Base-by-base conservation (phyloP, 257 asterid genomes). In the Linaria vulgaris region DNA sequence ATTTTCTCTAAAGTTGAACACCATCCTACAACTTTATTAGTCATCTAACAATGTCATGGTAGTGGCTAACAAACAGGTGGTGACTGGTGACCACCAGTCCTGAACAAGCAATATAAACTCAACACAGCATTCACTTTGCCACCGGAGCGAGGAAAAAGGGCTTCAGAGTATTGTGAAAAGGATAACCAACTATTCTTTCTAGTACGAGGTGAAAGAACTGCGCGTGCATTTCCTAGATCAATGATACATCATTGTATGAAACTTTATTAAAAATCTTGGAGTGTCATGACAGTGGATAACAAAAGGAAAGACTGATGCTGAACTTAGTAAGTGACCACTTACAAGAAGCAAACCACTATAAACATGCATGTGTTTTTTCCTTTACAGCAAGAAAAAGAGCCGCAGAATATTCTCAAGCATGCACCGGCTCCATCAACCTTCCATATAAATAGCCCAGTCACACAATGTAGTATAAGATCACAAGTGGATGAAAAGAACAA, bases 1-100 rank as follows among this genome's bases (percentile, higher is more conserved):
- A 8, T 24, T n/a, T 20, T 24, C n/a, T 41, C 37, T 11, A 2
- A 38, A 39, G 20, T 39, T 45, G 51, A 39, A 61, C 48, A 3
- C 22, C 21, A 43, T 15, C 10, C 43, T n/a, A 44, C 10, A 16
- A 17, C 54, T 44, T 44, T 41, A 44, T 45, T 15, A 9, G 10
- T 19, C 56, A 50, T 45, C 55, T n/a, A 41, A 61, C 8, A 50
- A 13, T 61, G 55, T 24, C 55, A n/a, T 61, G 44, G 15, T 46
- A 44, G 64, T 59, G 51, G 64, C 19, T 30, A n/a, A 12, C 61
- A 56, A 30, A 31, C 34, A 8, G 1, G 24, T 16, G 61, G 17
- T 27, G 23, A n/a, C 13, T 13, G n/a, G n/a, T n/a, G n/a, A n/a
- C 31, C 39, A 13, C 52, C 52, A 46, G 4, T 10, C 4, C 52